Conservation (phyloP, 164 flowering plant species). For the Echeveria elegans region DNA sequence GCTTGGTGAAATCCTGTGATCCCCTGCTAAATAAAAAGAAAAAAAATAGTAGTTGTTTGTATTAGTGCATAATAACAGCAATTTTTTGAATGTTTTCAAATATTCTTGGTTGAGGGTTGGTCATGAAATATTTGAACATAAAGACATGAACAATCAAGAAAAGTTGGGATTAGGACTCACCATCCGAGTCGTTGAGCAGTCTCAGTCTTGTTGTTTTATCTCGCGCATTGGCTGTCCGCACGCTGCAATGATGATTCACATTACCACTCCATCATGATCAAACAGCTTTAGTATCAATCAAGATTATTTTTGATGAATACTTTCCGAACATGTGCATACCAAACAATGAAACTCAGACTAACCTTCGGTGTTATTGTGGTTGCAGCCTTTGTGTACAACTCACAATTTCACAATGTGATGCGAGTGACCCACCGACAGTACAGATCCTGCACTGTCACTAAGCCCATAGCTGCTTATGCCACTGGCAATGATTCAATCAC, state of each 20-base stretch:
- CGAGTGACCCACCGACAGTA: slow-evolving; percentile 41
- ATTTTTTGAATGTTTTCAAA: not conserved
- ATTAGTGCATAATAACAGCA: not conserved
- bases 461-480: slow-evolving; percentile 28
- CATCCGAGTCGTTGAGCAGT: not conserved
- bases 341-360: slow-evolving; percentile 2
- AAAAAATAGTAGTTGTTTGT: too few species aligned
- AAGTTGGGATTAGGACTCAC: not conserved
- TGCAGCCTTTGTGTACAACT: slow-evolving; percentile 51
- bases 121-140: not conserved
- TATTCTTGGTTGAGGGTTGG: not conserved
- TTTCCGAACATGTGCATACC: not conserved
- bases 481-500: slow-evolving; percentile 50
- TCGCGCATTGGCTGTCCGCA: not conserved
- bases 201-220: not conserved
- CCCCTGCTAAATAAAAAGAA: too few species aligned
- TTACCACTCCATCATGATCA: not conserved
- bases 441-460: slow-evolving; percentile 42
- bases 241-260: slow-evolving; percentile 1
- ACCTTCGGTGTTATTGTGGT: not conserved
- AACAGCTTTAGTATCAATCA: not conserved
- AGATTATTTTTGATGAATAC: not conserved
- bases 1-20: not conserved
- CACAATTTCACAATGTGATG: slow-evolving; percentile 53
- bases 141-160: not conserved